Evolutionary conservation across 257 asterid genomes (phyloP), one percentile per base, ranked within the genome.

Genomic region (Coffea canephora): DNA sequence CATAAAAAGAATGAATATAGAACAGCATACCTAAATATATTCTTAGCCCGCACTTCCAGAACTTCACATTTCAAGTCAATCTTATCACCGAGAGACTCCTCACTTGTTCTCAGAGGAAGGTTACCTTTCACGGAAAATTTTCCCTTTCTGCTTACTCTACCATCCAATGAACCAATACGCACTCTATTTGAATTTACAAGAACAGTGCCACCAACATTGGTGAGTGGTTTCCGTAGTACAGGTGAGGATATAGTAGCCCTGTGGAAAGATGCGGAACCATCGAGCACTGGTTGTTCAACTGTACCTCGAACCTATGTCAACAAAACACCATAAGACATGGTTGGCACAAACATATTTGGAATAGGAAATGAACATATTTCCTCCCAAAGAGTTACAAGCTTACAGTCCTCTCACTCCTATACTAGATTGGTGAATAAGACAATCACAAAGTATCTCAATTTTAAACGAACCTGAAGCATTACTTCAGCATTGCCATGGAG

Each of bases 401-500:
- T 43, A 52, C 11, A 4, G 46, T 34, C 52, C 69, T 9, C 19
- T 18, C 6, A 69, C 49, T 69, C 49, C 12, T 69, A 41, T 15
- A 69, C 8, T 67, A 67, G 48, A 67, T 66, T 65, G 6, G 46
- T 52, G 15, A 43, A 2, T 15, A 68, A 68, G 31, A 48, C 43
- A n/a, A 46, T 39, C 14, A 23, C 21, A 71, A 45, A 65, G 59
- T 65, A 66, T 73, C 49, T 14, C 41, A 66, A 82, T 64, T 73
- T 74, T 19, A 78, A 72, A 86, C 85, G 70, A 80, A 93, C 99
- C 97, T 94, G 98, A 79, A 96, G 97, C 97, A 90, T 85, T 81
- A 96, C 92, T 83, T 96, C 99, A 78, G 99, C 99, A 90, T 82
- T 94, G 76, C 99, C 99, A 31, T 96, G 95, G 78, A 96, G 96